Evolutionary conservation across 345 rosid genomes (phyloP), one percentile per base, ranked within the genome.

Genomic region (Gossypium arboreum): DNA sequence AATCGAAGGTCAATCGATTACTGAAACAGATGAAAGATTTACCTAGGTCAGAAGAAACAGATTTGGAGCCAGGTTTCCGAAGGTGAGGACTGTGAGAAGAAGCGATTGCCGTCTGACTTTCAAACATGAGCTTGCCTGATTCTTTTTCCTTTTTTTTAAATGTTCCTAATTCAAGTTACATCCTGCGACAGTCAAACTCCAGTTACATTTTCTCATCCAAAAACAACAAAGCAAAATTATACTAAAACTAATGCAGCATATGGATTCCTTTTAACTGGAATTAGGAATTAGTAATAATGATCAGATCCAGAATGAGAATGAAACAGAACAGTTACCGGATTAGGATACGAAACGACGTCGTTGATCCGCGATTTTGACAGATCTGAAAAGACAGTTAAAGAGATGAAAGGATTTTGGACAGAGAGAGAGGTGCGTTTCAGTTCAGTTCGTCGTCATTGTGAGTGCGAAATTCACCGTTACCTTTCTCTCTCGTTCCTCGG

Each of bases 61-160:
- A 77, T 83, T 90, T 86, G 86, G 93, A 82, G 78, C 97, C 87
- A 13, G 92, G 71, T 86, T 91, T 93, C 80, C 98, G 89, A 78
- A 93, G 86, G 76, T 91, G 93, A 70, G 97, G 94, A 79, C 90
- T 91, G 60, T 84, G 77, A 8, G 82, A 78, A 10, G 82, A 78
- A n/a, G 86, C 73, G 73, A 83, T 81, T 67, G 82, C 76, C 73
- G 71, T 82, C 81, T 83, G 85, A 78, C 84, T 83, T 79, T 89
- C 94, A 79, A 93, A 87, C 94, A 91, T 89, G 68, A 82, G 69
- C 20, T 59, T 25, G 24, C 20, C 64, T 24, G 25, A 7, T 50
- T 61, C 12, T 2, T 12, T 60, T 25, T 10, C 20, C 16, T 10
- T 57, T 9, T 11, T 57, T 48, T 48, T 48, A 66, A 5, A 25